Percentiles rank a stretch among this genome's conserved stretches.
Conservation (phyloP, 257 asterid genomes). For the Plectranthus barbatus region DNA sequence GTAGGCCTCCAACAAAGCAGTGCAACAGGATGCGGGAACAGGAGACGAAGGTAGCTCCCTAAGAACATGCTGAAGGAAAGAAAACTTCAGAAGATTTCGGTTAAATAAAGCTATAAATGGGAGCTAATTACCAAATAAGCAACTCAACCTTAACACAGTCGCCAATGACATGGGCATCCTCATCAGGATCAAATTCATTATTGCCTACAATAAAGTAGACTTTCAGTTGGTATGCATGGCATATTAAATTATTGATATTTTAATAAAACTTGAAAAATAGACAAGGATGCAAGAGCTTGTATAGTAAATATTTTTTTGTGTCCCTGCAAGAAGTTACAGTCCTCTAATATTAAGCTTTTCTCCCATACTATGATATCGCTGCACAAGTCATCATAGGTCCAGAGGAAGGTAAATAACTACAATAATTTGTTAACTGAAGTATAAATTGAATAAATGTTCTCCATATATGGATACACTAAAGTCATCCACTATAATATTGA, state of each 20-base stretch:
- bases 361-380: background rate
- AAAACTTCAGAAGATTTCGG: slow-evolving; percentile 14
- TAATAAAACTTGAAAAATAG: slow-evolving; percentile 1
- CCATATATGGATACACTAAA: background rate
- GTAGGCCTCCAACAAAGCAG: slow-evolving; percentile 84
- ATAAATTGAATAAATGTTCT: slow-evolving; percentile 1
- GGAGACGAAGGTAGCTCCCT: slow-evolving; percentile 97
- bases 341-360: slow-evolving; percentile 3
- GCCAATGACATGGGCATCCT: slow-evolving; percentile 89
- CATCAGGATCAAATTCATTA: slow-evolving; percentile 62
- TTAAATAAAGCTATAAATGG: slow-evolving; percentile 8
- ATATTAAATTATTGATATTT: slow-evolving; percentile 1
- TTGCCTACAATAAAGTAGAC: slow-evolving; percentile 43
- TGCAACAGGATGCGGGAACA: slow-evolving; percentile 95
- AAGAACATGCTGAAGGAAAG: slow-evolving; percentile 72
- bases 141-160: slow-evolving; percentile 80
- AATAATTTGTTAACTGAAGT: background rate
- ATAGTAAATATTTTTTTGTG: background rate
- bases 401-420: slow-evolving; percentile 6
- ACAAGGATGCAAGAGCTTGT: background rate
- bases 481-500: slow-evolving; percentile 1
- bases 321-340: background rate
- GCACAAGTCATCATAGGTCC: slow-evolving; percentile 4
- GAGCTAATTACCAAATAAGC: slow-evolving; percentile 2
- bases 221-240: slow-evolving; percentile 13